Evolutionary conservation across 2,329 filamentous ascomycete species (phyloP), one percentile per base, ranked within the genome.

Genomic region (Alternaria sp.): DNA sequence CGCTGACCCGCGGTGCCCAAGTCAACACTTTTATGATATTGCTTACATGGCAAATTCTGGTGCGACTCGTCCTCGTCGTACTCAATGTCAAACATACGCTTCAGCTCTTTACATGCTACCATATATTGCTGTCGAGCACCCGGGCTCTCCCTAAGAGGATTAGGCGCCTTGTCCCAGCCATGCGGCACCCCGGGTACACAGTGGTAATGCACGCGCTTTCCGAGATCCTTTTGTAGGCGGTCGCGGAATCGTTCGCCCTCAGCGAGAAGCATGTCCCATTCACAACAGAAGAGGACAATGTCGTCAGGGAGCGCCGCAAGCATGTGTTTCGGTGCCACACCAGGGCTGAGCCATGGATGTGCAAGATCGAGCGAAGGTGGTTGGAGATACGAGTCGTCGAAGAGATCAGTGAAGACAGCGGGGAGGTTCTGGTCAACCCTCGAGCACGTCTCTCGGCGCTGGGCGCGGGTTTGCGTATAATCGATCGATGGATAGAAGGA

Each of bases 101-200:
- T 82, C 71, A 89, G 71, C 74, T 84, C 81, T 65, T 77, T 80
- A 64, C 86, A 87, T 50, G 87, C 88, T 65, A 85, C 81, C 43
- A 80, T 69, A 71, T 90, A 90, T 62, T 88, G 79, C 58, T 83
- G 80, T 68, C 85, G 79, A n/a, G 86, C 83, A 23, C 84, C 84
- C 1, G 81, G 80, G 3, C 84, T 84, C 33, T 84, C 84, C 58
- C 82, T 83, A 23, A 87, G 74, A 5, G 87, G 88, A 71, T 89
- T 90, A 0, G 88, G 88, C 26, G 85, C 86, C 78, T 91, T 91
- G 71, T 91, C 89, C 85, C 89, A 91, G 0, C 85, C 89, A 72
- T 91, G 89, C 26, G 85, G 84, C 21, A 89, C 88, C 3, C 83
- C 87, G 4, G 82, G 79, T 3, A 91, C 84, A 78, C 88, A 85